Evolutionary conservation across 225 moss, liverwort and hornwort genomes (phyloP), one percentile per base, ranked within the genome.

Genomic region (Pleurozium schreberi): DNA sequence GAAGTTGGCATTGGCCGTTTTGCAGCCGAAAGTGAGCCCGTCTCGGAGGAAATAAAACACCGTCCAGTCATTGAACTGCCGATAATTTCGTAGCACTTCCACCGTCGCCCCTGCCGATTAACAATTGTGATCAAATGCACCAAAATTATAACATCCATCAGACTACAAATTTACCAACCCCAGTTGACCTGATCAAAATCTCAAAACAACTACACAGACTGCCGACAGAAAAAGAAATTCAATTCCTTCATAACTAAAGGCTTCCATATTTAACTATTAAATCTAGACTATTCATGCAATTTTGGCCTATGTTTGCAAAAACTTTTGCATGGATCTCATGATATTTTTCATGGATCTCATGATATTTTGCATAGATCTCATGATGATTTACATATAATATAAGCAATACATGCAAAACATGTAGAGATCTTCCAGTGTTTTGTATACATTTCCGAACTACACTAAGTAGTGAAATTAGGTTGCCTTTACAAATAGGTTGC

Each of bases 51-150:
- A 93, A 82, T 95, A 96, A 13, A 59, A 85, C n/a, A 92, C 64
- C 28, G 87, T 7, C 97, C 96, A 95, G 85, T 93, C 94, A 49
- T 97, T 92, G 14, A 98, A 53, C 14, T 84, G 90, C 45, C 93
- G 11, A 79, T 85, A 93, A 75, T 94, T 94, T 66, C 77, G 75
- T 5, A 92, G 14, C 36, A 92, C 90, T 90, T 96, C 96, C 70
- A 95, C 71, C 59, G 92, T 90, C 9, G 91, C 74, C 49, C 97
- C 98, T 92, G n/a, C n/a, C n/a, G n/a, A n/a, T n/a, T n/a, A 42
- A 12, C 16, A 38, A 62, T 43, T 57, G 66, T 42, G 58, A 73
- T 30, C 59, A 57, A 3, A 85, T 69, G 73, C 5, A 83, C 33
- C 70, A 53, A 68, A 23, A 14, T 50, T 15, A 85, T 33, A n/a